Conservation (phyloP, 2,329 filamentous ascomycete species). For the Cytospora paraplurivora region DNA sequence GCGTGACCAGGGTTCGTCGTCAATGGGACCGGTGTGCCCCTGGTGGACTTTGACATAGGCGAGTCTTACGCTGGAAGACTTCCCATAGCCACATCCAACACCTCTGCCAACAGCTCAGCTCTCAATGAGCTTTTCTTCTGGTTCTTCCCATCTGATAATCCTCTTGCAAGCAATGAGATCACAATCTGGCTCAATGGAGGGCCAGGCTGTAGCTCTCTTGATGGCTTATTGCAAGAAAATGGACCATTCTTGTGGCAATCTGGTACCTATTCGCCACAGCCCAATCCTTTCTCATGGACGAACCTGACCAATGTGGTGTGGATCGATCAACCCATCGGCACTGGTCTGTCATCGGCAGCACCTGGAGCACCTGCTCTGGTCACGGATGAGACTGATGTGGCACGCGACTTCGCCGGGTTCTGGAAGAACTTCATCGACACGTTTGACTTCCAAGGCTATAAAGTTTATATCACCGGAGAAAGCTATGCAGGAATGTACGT, state of each 20-base stretch:
- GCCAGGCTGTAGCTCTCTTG: constrained; percentile 59
- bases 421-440: constrained; percentile 72
- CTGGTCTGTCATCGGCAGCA: constrained; percentile 62
- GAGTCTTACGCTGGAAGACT: constrained; percentile 68
- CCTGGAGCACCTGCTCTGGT: constrained; percentile 57
- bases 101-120: constrained; percentile 44
- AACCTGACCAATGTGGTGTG: constrained; percentile 75
- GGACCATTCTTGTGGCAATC: constrained; percentile 69
- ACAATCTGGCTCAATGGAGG: constrained; percentile 64
- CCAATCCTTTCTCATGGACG: constrained; percentile 69
- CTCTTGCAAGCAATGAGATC: constrained; percentile 56
- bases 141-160: constrained; percentile 64
- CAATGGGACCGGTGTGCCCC: constrained; percentile 65
- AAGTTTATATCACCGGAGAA: constrained; percentile 71
- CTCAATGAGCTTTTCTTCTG: constrained; percentile 59
- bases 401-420: constrained; percentile 69
- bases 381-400: constrained; percentile 63
- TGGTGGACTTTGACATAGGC: constrained; percentile 68
- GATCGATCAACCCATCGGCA: constrained; percentile 65
- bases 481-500: constrained; percentile 62
- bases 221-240: constrained; percentile 71
- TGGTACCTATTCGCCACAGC: constrained; percentile 63
- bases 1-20: constrained; percentile 58
- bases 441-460: constrained; percentile 62
- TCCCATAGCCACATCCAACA: constrained; percentile 50